Evolutionary conservation across 1,139 yeast genomes (phyloP).

Genomic region (Meyerozyma carpophila): DNA sequence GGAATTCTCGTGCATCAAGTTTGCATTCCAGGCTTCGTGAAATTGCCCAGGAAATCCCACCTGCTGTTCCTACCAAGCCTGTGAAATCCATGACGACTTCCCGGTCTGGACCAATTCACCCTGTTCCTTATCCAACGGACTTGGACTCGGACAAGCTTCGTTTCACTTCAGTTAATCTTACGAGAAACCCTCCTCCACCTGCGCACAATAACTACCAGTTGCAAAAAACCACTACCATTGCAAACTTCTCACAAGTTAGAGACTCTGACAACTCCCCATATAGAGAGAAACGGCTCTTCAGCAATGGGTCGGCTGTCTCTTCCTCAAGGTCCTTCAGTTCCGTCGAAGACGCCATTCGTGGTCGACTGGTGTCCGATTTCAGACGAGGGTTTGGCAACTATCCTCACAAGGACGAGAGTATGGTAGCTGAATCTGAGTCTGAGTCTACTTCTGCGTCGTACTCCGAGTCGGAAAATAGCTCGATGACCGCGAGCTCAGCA

Average conservation of each 20-base stretch:
- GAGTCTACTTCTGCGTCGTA: conserved; percentile 6
- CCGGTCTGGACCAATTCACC: background rate
- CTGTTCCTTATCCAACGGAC: background rate
- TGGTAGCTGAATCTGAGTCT: background rate
- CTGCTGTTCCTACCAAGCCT: background rate
- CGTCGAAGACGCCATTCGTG: conserved; percentile 24
- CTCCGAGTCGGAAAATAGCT: conserved; percentile 5
- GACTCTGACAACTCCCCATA: background rate
- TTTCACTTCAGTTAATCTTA: background rate
- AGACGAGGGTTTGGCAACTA: background rate
- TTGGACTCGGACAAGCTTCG: background rate
- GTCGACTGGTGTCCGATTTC: background rate
- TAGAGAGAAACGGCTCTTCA: conserved; percentile 19
- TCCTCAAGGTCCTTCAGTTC: conserved; percentile 37
- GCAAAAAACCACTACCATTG: background rate
- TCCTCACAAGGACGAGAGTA: background rate
- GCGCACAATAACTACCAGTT: background rate
- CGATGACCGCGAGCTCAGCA: conserved; percentile 5
- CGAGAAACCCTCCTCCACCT: background rate
- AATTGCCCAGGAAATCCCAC: background rate
- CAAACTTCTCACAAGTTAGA: background rate
- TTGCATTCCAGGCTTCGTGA: conserved; percentile 7
- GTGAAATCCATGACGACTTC: background rate
- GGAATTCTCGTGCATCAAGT: conserved; percentile 28
- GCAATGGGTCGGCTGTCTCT: conserved; percentile 36